Conservation (phyloP, 176 grass and related monocot genomes). For the Eragrostis nindensis region DNA sequence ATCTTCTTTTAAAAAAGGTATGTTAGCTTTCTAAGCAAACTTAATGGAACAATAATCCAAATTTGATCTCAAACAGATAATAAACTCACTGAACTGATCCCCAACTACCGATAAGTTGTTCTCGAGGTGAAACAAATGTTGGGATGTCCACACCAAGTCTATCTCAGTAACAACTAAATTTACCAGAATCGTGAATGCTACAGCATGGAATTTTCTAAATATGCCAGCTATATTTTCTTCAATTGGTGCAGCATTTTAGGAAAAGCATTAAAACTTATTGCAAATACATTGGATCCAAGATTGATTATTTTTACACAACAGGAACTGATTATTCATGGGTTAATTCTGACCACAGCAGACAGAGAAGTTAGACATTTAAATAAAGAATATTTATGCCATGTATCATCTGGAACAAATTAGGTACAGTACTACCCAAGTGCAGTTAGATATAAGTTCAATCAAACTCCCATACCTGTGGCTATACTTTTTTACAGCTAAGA, state of each 20-base stretch:
- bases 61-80: neutral
- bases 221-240: neutral
- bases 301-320: neutral
- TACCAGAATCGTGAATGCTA: neutral
- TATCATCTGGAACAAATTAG: neutral
- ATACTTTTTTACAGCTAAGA: neutral
- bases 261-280: neutral
- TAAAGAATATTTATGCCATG: neutral
- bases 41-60: too few species aligned
- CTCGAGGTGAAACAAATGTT: neutral
- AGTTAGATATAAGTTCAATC: constrained; percentile 20
- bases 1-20: constrained; percentile 16
- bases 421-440: neutral
- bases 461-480: neutral
- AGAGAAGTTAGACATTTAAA: neutral
- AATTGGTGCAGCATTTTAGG: neutral
- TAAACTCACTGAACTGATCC: neutral
- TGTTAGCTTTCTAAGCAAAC: neutral
- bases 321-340: constrained; percentile 3
- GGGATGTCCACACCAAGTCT: neutral
- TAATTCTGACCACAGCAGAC: neutral
- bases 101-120: neutral
- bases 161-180: neutral
- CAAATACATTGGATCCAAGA: neutral
- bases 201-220: neutral